Evolutionary conservation across 108 stramenopile species (phyloP).

Genomic region (Aurantiochytrium sp.): DNA sequence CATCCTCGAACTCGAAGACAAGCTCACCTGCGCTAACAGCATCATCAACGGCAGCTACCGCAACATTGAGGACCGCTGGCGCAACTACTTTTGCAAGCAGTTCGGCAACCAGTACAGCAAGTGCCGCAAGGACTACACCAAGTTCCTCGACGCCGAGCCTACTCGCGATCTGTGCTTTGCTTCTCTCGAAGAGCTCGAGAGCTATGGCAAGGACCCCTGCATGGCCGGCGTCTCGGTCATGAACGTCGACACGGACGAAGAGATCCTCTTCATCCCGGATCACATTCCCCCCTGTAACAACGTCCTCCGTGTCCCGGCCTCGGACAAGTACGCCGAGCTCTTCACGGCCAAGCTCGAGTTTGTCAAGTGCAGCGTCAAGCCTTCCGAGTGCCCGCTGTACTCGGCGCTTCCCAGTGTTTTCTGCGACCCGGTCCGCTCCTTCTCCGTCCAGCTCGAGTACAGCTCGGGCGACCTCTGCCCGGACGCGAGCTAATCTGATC

Average conservation of each 20-base stretch:
- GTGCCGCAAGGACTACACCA: background rate
- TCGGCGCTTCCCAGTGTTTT: background rate
- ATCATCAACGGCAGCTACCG: background rate
- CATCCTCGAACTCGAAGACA: background rate
- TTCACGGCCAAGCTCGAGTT: background rate
- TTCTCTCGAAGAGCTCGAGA: background rate
- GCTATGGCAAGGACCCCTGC: background rate
- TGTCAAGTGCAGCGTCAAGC: background rate
- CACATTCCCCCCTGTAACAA: conserved; percentile 9
- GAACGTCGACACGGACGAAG: background rate
- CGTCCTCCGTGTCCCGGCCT: background rate
- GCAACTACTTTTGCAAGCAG: background rate
- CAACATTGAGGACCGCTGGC: background rate
- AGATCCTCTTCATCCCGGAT: background rate
- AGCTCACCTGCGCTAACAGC: background rate
- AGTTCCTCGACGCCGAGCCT: background rate
- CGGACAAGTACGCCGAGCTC: background rate
- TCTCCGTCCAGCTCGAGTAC: background rate
- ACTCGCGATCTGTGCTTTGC: background rate
- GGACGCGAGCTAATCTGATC: background rate
- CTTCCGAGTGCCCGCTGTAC: background rate
- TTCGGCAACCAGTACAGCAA: background rate
- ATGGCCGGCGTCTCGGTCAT: background rate
- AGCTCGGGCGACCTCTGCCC: background rate
- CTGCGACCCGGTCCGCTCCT: background rate